phyloP scores from a whole-genome alignment of 345 rosid species.

The Pugionium cornutum region DNA sequence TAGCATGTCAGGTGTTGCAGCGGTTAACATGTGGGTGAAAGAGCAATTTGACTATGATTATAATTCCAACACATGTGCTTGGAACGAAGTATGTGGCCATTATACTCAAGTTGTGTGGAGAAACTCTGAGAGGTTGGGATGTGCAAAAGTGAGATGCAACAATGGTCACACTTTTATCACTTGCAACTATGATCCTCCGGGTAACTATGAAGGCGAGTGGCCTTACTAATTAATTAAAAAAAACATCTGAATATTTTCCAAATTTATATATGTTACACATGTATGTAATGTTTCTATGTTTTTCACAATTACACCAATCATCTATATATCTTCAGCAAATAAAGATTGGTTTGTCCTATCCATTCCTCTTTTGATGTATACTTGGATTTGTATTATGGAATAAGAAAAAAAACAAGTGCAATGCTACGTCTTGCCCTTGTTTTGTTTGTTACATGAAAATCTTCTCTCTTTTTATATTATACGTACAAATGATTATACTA shows the following conservation, averaged over 20 bases:
- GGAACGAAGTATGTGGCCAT: conserved; percentile 50
- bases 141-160: conserved; percentile 64
- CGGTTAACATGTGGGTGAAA: conserved; percentile 56
- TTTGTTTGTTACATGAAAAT: conserved; percentile 18
- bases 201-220: conserved; percentile 48
- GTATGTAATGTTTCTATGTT: conserved; percentile 4
- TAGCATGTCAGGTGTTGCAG: conserved; percentile 42
- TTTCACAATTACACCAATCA: conserved; percentile 24
- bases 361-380: conserved; percentile 14
- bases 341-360: conserved; percentile 22
- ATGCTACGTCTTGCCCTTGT: conserved; percentile 26
- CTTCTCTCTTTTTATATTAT: not conserved
- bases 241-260: conserved; percentile 7
- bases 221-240: conserved; percentile 40
- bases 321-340: conserved; percentile 4
- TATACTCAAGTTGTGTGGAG: conserved; percentile 79
- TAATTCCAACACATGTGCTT: conserved; percentile 47
- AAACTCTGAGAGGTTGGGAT: conserved; percentile 51
- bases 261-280: not conserved
- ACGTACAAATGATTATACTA: not conserved
- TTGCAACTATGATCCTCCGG: conserved; percentile 64
- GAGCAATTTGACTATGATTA: conserved; percentile 53
- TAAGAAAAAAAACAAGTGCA: conserved; percentile 3
- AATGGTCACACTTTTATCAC: conserved; percentile 49
- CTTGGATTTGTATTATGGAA: conserved; percentile 3